A percentile compares a stretch with the other conserved stretches of the same genome.
Conservation (phyloP, 2,329 filamentous ascomycete species). For the Cladophialophora carrionii region DNA sequence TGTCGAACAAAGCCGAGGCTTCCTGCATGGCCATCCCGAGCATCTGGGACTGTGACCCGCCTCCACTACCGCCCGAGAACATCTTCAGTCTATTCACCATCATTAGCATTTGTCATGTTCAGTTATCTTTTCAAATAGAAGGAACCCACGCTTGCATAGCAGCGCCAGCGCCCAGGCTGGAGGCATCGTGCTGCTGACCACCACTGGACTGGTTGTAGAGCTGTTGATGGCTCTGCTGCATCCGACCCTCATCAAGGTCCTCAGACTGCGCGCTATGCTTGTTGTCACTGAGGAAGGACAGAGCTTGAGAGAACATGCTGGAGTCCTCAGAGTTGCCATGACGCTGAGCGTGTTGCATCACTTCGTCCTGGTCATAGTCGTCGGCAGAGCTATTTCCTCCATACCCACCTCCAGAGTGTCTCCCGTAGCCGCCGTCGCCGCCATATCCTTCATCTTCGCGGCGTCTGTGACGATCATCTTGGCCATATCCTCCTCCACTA, state of each 20-base stretch:
- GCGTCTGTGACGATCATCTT: constrained; percentile 19
- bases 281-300: constrained; percentile 60
- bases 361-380: constrained; percentile 58
- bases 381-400: constrained; percentile 37
- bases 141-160: constrained; percentile 56
- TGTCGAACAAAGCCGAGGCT: constrained; percentile 74
- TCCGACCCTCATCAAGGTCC: constrained; percentile 58
- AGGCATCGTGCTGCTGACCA: constrained; percentile 54
- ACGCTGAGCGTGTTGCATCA: constrained; percentile 59
- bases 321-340: constrained; percentile 58
- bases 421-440: constrained; percentile 31
- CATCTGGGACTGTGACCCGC: constrained; percentile 73
- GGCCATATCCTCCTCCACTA: constrained; percentile 40
- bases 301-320: constrained; percentile 59
- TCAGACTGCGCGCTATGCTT: constrained; percentile 53
- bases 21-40: constrained; percentile 86
- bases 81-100: constrained; percentile 57
- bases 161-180: constrained; percentile 49
- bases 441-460: constrained; percentile 32
- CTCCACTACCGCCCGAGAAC: constrained; percentile 53
- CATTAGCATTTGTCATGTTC: neutral
- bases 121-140: neutral
- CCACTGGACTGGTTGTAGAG: constrained; percentile 64
- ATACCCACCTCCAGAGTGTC: constrained; percentile 41
- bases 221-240: constrained; percentile 73